Evolutionary conservation across 352 stramenopile genomes (phyloP).

Genomic region (Nothophytophthora sp.): DNA sequence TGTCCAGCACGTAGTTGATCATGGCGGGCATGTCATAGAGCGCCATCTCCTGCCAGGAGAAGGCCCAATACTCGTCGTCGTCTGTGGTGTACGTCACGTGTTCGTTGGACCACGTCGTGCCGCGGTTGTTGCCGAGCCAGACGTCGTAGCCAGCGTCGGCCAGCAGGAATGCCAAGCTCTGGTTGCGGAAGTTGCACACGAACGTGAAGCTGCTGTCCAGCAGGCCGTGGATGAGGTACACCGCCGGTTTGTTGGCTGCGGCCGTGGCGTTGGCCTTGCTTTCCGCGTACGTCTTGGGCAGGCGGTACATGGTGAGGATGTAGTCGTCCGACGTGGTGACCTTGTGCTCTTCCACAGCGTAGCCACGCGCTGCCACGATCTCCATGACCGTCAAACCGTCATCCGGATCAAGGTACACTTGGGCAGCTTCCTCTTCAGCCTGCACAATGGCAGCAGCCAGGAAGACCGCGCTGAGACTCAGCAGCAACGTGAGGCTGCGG

Average conservation of each 20-base stretch:
- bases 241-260: conserved; percentile 41
- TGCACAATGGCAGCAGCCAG: conserved; percentile 2
- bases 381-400: conserved; percentile 46
- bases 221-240: conserved; percentile 67
- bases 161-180: conserved; percentile 61
- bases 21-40: conserved; percentile 65
- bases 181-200: conserved; percentile 58
- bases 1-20: conserved; percentile 53
- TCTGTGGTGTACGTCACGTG: conserved; percentile 46
- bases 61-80: conserved; percentile 59
- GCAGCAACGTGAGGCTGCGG: conserved; percentile 12
- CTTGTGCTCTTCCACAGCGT: conserved; percentile 57
- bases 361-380: conserved; percentile 49
- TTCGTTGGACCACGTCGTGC: conserved; percentile 62
- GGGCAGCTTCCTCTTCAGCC: conserved; percentile 13
- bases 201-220: conserved; percentile 67
- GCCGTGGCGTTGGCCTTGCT: conserved; percentile 30
- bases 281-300: conserved; percentile 57
- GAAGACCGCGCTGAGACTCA: conserved; percentile 4
- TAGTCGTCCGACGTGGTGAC: conserved; percentile 58
- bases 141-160: conserved; percentile 65
- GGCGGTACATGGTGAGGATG: conserved; percentile 67
- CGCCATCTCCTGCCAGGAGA: conserved; percentile 68
- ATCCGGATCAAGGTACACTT: conserved; percentile 42
- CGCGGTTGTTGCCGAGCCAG: conserved; percentile 73